Conservation (phyloP, 1,284 basidiomycete genomes). For the Lentinula novae-zelandiae region DNA sequence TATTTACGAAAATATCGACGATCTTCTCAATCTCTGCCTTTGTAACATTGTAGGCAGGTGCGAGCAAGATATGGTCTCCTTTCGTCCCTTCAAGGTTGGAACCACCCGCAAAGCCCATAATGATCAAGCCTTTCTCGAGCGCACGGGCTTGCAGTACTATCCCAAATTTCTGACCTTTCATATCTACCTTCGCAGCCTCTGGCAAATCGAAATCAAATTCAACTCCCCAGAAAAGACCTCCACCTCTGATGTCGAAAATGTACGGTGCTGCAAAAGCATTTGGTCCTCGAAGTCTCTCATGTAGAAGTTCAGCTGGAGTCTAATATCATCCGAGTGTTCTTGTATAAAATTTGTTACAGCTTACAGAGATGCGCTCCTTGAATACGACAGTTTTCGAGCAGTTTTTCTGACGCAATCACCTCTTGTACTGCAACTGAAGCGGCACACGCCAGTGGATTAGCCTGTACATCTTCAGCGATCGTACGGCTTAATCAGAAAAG, state of each 20-base stretch:
- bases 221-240: slow-evolving; percentile 78
- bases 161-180: slow-evolving; percentile 35
- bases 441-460: slow-evolving; percentile 70
- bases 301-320: slow-evolving; percentile 44
- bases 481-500: background rate
- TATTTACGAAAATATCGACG: slow-evolving; percentile 56
- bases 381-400: slow-evolving; percentile 60
- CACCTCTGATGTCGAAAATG: slow-evolving; percentile 73
- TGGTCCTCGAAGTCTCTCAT: slow-evolving; percentile 47
- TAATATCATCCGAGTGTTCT: background rate
- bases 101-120: slow-evolving; percentile 73
- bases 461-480: slow-evolving; percentile 24
- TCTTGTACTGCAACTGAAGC: slow-evolving; percentile 78
- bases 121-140: slow-evolving; percentile 59
- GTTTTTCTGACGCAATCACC: slow-evolving; percentile 63
- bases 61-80: slow-evolving; percentile 67
- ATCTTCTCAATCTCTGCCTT: slow-evolving; percentile 63
- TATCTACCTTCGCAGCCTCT: slow-evolving; percentile 39
- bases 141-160: slow-evolving; percentile 58
- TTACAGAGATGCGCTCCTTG: slow-evolving; percentile 61
- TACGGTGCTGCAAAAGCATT: slow-evolving; percentile 58
- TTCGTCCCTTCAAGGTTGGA: slow-evolving; percentile 63
- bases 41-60: slow-evolving; percentile 75
- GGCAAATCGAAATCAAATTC: slow-evolving; percentile 67
- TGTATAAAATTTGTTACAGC: slow-evolving; percentile 2